Evolutionary conservation across 768 basidiomycete genomes (phyloP).

Genomic region (Boletus pseudo-olivaceus): DNA sequence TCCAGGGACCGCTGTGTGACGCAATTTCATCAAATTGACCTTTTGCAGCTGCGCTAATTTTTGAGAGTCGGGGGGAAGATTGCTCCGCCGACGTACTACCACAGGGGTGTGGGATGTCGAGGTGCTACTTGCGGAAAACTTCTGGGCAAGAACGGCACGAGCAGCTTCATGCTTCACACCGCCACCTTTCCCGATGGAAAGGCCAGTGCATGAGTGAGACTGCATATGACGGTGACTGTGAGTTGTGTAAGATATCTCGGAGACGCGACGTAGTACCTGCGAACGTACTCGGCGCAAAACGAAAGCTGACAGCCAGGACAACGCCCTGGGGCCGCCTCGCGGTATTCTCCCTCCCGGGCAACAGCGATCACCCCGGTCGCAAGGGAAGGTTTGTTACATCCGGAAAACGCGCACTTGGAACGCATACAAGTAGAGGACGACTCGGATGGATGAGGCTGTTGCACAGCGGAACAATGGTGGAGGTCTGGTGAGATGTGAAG

Average conservation of each 20-base stretch:
- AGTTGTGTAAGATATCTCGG: constrained; percentile 7
- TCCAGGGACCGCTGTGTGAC: constrained; percentile 61
- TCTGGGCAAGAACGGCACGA: constrained; percentile 49
- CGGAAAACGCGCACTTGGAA: constrained; percentile 46
- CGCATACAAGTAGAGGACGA: constrained; percentile 24
- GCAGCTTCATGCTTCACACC: constrained; percentile 44
- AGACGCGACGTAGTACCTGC: background rate
- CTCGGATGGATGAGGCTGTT: background rate
- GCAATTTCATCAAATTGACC: constrained; percentile 70
- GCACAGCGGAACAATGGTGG: constrained; percentile 50
- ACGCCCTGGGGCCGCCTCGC: constrained; percentile 22
- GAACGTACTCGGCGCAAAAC: constrained; percentile 62
- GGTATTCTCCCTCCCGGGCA: background rate
- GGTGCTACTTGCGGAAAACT: constrained; percentile 36
- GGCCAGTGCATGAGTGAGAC: constrained; percentile 52
- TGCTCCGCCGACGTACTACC: constrained; percentile 26
- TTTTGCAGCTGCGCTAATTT: constrained; percentile 54
- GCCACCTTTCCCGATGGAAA: constrained; percentile 6
- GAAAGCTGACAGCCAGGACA: constrained; percentile 53
- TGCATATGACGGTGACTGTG: constrained; percentile 64
- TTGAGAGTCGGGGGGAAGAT: constrained; percentile 46
- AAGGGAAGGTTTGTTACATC: constrained; percentile 57
- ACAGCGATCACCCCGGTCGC: constrained; percentile 35
- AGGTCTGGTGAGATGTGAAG: constrained; percentile 55
- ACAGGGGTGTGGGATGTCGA: constrained; percentile 24